Base-by-base conservation (phyloP, 257 asterid species). In the Oldenlandia corymbosa region DNA sequence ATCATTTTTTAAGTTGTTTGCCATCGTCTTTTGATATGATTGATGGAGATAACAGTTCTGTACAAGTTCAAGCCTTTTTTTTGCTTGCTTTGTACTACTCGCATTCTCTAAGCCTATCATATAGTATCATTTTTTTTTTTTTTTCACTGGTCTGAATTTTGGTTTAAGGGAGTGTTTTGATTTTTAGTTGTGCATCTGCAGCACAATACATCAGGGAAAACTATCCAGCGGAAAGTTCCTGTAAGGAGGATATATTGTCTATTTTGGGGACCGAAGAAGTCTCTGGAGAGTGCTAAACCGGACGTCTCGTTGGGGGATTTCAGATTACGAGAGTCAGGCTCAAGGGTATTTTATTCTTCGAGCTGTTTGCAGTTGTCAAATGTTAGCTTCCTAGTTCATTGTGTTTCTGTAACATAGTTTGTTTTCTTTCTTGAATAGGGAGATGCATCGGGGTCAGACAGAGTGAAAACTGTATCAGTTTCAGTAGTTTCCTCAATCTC, bases 211-310 rank as follows among this genome's bases (percentile, higher is more conserved):
- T 60, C 57, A 60, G 59, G 68, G 52, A 47, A 71, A 54, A 52
- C 43, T 62, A 39, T 58, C 34, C 76, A 30, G 61, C 75, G 65
- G 60, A 56, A 75, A 21, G 68, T 59, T 55, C 46, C 75, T 28
- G 28, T 77, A 56, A 76, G 75, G 60, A 75, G 74, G 50, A 71
- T 87, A 66, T 79, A 73, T 56, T 88, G 95, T 62, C 71, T 89
- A 66, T 89, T 85, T 71, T 92, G 97, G 97, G 88, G 87, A 20
- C 90, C 89, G 52, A 89, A 53, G 78, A 84, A 88, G 80, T 76
- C 88, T 1, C 77, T 58, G 43, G 86, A 84, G 71, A 86, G 89
- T 37, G 60, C 84, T 68, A 83, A 80, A 54, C 65, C 66, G 50
- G 80, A 80, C 65, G 76, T 84, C 46, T 65, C 78, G 46, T 79